Base-by-base conservation (phyloP, 306 rosid species). In the Vachellia pachyceras region DNA sequence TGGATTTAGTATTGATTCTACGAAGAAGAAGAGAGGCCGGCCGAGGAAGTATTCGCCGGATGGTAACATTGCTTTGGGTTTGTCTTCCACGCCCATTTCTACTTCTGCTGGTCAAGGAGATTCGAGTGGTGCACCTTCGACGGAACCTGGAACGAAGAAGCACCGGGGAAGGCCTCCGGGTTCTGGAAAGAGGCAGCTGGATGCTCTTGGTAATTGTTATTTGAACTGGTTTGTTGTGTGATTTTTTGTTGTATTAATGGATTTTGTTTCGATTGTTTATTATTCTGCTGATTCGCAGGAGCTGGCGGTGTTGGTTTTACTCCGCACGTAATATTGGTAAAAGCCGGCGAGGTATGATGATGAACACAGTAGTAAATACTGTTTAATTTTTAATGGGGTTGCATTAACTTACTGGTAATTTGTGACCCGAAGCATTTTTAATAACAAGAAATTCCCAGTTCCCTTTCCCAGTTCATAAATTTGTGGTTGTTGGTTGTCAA, bases 41-140 rank as follows among this genome's bases (percentile, higher is more conserved):
- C 99, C 99, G 3, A 87, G 97, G 83, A 95, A 95, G 78, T 93
- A 93, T 87, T 88, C 97, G 10, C 93, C 97, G 0, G 99, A 95
- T 57, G 97, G 97, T 47, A 91, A 87, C 91, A 93, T 93, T 93
- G 97, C 97, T 14, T 83, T 91, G 74, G 95, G 89, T 25, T 76
- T 93, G 66, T 80, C 94, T 1, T 91, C 99, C 1, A 89, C 92
- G 5, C 89, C 89, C 20, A 73, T 79, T n/a, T 54, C 89, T 5
- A 73, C 95, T 2, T 78, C 97, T 3, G 77, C 86, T 13, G 86
- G 66, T 7, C 90, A 83, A 10, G 90, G 87, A 0, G 96, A 91
- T 29, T 87, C 91, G 0, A 74, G 86, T 12, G 94, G 84, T 23
- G 82, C 91, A 1, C 88, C 91, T 17, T 88, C 92, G 10, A 84